Evolutionary conservation across 495 filamentous ascomycete species (phyloP), one percentile per base, ranked within the genome.

Genomic region (Glarea lozoyensis): DNA sequence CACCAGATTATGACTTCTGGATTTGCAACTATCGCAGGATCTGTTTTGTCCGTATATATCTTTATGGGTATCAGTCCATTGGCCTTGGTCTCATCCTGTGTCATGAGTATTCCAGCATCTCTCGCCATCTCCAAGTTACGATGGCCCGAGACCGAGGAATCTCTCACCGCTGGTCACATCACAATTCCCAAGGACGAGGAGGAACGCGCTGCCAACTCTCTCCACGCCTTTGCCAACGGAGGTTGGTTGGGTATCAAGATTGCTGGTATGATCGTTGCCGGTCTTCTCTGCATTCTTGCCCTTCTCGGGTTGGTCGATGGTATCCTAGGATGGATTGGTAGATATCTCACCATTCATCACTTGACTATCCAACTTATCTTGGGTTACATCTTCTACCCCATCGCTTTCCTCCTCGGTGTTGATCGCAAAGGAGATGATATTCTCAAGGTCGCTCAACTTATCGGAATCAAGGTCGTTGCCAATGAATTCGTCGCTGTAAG

Each of bases 81-180:
- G 56, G 88, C 88, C 2, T 70, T 95, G n/a, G 79, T 95, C 35
- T 92, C 85, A n/a, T 82, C 82, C 29, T 86, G 82, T 55, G 85
- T 94, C 50, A 95, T 95, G 88, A 85, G 79, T 37, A 94, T 94
- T 48, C 88, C 88, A 0, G 86, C 87, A 0, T 89, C 84, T 2
- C 69, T 95, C 9, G 87, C 88, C 15, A 75, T 86, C 22, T 89
- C 84, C 32, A 94, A 94, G 61, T 70, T 94, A 40, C 84, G 88
- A 18, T 93, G 78, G 61, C 88, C 88, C 2, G 88, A 94, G 59
- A 82, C 81, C 12, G 84, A 94, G 60, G 84, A 87, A 52, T 82
- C 84, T 1, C 62, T 94, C 13, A 94, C 88, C 1, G 79, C 82
- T 9, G 87, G 88, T 20, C 69, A 74, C 2, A 78, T 89, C 6